Percentiles rank a stretch among this genome's conserved stretches.
These are phyloP conservation scores for Geum urbanum DNA, from an alignment of 306 rosid species.

Conservation along the genomic window DNA sequence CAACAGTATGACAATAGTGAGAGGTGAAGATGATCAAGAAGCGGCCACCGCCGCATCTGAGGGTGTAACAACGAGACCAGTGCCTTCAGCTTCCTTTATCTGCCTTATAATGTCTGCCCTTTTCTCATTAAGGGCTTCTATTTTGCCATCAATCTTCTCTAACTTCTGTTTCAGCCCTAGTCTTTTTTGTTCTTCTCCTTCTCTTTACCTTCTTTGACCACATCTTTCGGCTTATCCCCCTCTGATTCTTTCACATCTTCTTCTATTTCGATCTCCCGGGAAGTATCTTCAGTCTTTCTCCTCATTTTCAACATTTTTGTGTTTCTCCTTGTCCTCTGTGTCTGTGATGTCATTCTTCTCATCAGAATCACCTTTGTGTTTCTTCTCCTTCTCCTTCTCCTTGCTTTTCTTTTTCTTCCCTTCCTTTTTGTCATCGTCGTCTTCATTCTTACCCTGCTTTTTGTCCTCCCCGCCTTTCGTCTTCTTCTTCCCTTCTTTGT, in stretches of 20 bases:
- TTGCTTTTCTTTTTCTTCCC: slow-evolving; percentile 19
- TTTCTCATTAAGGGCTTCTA: slow-evolving; percentile 43
- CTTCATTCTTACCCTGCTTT: background rate
- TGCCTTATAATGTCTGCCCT: slow-evolving; percentile 48
- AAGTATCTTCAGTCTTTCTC: background rate
- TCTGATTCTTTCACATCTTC: slow-evolving; percentile 26
- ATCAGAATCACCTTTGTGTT: slow-evolving; percentile 14
- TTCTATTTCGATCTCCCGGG: slow-evolving; percentile 36
- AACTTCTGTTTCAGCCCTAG: slow-evolving; percentile 57
- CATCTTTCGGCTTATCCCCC: slow-evolving; percentile 22
- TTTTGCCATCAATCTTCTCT: slow-evolving; percentile 48
- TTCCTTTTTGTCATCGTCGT: background rate
- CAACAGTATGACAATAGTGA: background rate
- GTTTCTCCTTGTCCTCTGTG: slow-evolving; percentile 7
- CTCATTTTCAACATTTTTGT: slow-evolving; percentile 17
- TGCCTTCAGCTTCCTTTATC: slow-evolving; percentile 52
- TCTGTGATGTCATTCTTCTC: slow-evolving; percentile 11
- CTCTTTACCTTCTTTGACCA: slow-evolving; percentile 19
- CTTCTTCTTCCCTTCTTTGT: background rate
- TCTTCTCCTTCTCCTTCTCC: background rate
- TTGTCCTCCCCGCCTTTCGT: slow-evolving; percentile 2
- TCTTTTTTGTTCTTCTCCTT: slow-evolving; percentile 38
- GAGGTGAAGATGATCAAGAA: background rate
- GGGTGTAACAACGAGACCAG: slow-evolving; percentile 11
- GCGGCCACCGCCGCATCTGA: slow-evolving; percentile 9